phyloP scores from a whole-genome alignment of 2,329 filamentous ascomycete species.

The Aspergillus viridinutans region DNA sequence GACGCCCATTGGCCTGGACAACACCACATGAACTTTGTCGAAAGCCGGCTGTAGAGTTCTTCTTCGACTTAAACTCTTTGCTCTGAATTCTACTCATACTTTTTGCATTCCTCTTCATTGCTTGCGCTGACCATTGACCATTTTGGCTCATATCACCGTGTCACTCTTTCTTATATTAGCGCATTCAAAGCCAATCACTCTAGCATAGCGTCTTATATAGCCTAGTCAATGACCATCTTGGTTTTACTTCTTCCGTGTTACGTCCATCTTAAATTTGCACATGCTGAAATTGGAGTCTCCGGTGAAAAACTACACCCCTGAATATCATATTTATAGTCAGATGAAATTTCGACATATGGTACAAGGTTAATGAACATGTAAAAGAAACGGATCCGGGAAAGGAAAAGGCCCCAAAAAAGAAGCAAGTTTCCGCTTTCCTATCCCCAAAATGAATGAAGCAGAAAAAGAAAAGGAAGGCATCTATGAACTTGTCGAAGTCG shows the following conservation, averaged over 20 bases:
- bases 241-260: neutral
- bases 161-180: neutral
- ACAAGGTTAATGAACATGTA: neutral
- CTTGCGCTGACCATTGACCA: neutral
- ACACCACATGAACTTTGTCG: constrained; percentile 63
- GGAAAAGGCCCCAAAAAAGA: neutral
- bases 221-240: neutral
- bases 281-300: neutral
- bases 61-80: constrained; percentile 2
- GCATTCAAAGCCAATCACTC: neutral
- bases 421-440: constrained; percentile 4
- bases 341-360: neutral
- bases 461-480: neutral
- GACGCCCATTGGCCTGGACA: constrained; percentile 79
- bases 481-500: constrained; percentile 11
- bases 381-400: neutral
- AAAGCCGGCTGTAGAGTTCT: constrained; percentile 68
- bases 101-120: constrained; percentile 13
- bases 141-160: neutral
- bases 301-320: neutral
- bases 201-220: constrained; percentile 7
- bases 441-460: constrained; percentile 2
- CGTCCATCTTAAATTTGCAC: neutral
- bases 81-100: constrained; percentile 1
- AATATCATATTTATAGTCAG: neutral